A percentile compares a stretch with the other conserved stretches of the same genome.
These are phyloP conservation scores for Agroathelia rolfsii DNA, from an alignment of 1,284 basidiomycete genomes.

Conservation along the genomic window DNA sequence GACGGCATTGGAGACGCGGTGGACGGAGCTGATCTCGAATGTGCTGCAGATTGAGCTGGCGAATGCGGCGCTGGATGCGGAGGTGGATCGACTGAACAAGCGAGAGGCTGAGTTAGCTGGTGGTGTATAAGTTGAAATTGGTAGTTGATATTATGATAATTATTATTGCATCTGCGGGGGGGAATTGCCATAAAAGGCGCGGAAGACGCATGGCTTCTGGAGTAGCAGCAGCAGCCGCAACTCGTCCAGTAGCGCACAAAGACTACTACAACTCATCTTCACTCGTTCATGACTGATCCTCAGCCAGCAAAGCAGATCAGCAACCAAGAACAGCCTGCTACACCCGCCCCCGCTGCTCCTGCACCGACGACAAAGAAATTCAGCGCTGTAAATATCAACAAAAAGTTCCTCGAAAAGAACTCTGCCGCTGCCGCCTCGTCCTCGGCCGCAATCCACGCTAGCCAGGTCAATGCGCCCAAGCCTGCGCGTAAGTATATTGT, in stretches of 20 bases:
- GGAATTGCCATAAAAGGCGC: too few species aligned
- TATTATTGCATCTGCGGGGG: too few species aligned
- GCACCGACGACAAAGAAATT: slow-evolving; percentile 73
- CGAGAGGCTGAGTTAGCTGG: slow-evolving; percentile 50
- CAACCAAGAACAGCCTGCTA: slow-evolving; percentile 20
- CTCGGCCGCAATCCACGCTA: slow-evolving; percentile 28
- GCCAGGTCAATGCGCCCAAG: slow-evolving; percentile 36
- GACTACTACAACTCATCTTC: too few species aligned
- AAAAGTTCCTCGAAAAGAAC: slow-evolving; percentile 88
- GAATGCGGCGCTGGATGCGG: slow-evolving; percentile 73
- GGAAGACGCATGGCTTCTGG: too few species aligned
- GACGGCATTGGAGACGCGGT: slow-evolving; percentile 71
- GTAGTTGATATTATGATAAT: too few species aligned
- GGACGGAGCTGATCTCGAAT: slow-evolving; percentile 83
- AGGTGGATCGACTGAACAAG: slow-evolving; percentile 50
- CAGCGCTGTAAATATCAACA: slow-evolving; percentile 82
- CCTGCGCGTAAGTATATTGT: slow-evolving; percentile 35
- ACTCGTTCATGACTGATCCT: slow-evolving; percentile 31
- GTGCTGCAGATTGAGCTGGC: slow-evolving; percentile 88
- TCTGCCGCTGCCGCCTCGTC: slow-evolving; percentile 34
- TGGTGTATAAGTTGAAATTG: too few species aligned
- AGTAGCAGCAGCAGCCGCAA: too few species aligned
- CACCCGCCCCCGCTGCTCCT: slow-evolving; percentile 18
- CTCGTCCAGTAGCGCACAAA: too few species aligned
- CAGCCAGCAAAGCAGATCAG: too few species aligned